A percentile compares a stretch with the other conserved stretches of the same genome.
Evolutionary conservation across 1,284 basidiomycete species (phyloP).

Genomic region (Ceratobasidium sp.): DNA sequence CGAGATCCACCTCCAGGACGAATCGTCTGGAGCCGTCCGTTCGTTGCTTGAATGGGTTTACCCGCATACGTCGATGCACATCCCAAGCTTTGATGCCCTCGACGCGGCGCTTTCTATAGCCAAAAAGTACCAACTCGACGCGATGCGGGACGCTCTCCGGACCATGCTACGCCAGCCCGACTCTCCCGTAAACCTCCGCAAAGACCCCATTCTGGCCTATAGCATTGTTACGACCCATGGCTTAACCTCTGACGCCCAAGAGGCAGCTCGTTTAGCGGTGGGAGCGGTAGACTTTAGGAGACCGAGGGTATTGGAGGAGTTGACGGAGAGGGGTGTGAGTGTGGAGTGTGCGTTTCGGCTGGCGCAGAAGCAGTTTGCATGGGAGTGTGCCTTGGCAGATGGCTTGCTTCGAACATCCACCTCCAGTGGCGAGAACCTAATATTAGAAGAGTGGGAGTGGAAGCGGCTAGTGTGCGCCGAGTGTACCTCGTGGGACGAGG

Average conservation of each 20-base stretch:
- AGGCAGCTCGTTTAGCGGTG: conserved; percentile 1
- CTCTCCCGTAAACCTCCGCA: not conserved
- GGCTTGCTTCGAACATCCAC: not conserved
- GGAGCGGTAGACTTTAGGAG: conserved; percentile 2
- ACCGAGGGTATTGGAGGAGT: not conserved
- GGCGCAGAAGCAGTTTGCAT: not conserved
- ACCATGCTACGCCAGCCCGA: not conserved
- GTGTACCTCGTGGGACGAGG: not conserved
- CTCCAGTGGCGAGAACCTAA: no score
- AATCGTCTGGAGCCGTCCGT: not conserved
- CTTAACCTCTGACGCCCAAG: not conserved
- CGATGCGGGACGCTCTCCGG: conserved; percentile 4
- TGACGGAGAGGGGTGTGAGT: not conserved
- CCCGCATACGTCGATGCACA: conserved; percentile 4
- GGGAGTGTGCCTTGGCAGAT: not conserved
- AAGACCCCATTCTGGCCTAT: conserved; percentile 6
- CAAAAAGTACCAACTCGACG: not conserved
- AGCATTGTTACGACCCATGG: not conserved
- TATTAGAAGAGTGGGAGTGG: not conserved
- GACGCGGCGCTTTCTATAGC: not conserved
- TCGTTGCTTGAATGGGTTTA: conserved; percentile 12
- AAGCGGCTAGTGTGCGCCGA: not conserved
- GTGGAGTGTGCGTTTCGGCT: not conserved
- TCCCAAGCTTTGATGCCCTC: not conserved
- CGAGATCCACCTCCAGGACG: no score